phyloP scores from a whole-genome alignment of 495 filamentous ascomycete species.

The Glutinoglossum americanum region DNA sequence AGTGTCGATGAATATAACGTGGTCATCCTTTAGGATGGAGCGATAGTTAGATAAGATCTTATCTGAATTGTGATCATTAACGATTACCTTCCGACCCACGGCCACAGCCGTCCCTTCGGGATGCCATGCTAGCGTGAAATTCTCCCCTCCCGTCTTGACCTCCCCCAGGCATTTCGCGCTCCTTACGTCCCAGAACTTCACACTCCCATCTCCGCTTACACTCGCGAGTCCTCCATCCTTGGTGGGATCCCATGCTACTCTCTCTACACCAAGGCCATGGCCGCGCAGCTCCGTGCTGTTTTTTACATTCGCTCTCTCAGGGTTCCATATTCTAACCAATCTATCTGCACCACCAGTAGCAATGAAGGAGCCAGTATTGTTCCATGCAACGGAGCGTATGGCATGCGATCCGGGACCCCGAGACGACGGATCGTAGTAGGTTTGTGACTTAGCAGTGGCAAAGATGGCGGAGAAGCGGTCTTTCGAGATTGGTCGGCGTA shows the following conservation, averaged over 20 bases:
- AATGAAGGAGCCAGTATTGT: constrained; percentile 62
- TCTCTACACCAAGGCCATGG: constrained; percentile 55
- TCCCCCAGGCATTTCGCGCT: constrained; percentile 59
- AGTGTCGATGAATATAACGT: constrained; percentile 40
- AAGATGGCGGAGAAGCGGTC: constrained; percentile 40
- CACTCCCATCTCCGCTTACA: constrained; percentile 61
- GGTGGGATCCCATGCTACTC: constrained; percentile 72
- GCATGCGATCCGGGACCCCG: constrained; percentile 26
- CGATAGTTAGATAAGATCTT: neutral
- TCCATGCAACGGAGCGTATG: constrained; percentile 70
- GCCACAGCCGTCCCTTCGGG: constrained; percentile 68
- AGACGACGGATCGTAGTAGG: constrained; percentile 36
- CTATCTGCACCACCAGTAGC: constrained; percentile 70
- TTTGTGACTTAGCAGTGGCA: constrained; percentile 32
- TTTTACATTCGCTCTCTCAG: constrained; percentile 56
- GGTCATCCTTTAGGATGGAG: constrained; percentile 34
- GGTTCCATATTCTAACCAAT: constrained; percentile 80
- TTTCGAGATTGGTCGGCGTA: constrained; percentile 34
- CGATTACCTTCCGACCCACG: constrained; percentile 60
- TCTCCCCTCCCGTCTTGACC: constrained; percentile 59
- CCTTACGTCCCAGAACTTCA: constrained; percentile 85
- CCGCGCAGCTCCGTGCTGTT: constrained; percentile 77
- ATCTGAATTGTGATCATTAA: neutral
- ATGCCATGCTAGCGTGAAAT: constrained; percentile 67
- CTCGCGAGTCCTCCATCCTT: constrained; percentile 79